Evolutionary conservation across 805 yeast genomes (phyloP).

Genomic region (Saturnispora diversa): DNA sequence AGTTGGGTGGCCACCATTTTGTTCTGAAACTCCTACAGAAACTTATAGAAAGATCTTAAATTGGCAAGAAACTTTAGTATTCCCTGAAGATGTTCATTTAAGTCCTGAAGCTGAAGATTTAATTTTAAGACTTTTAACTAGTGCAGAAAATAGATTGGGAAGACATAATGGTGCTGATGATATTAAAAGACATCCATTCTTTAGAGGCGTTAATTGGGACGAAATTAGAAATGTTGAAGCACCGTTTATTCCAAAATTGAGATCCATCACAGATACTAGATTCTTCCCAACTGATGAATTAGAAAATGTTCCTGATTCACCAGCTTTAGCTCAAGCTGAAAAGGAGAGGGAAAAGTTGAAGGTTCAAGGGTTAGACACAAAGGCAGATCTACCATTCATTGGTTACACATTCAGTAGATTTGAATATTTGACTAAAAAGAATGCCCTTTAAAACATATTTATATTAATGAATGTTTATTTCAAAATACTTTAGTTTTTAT

Average conservation of each 20-base stretch:
- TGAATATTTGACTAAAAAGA: conserved; percentile 79
- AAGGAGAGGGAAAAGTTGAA: conserved; percentile 50
- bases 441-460: conserved; percentile 32
- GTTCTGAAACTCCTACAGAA: conserved; percentile 91
- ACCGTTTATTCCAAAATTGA: conserved; percentile 86
- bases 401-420: conserved; percentile 95
- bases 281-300: conserved; percentile 97
- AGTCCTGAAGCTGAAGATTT: conserved; percentile 85
- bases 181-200: conserved; percentile 83
- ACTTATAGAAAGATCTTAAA: conserved; percentile 85
- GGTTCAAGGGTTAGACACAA: conserved; percentile 41
- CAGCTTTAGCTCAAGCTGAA: conserved; percentile 61
- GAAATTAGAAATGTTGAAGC: conserved; percentile 82
- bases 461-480: background rate
- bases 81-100: conserved; percentile 88
- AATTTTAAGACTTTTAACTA: conserved; percentile 66
- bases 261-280: conserved; percentile 90
- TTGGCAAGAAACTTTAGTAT: conserved; percentile 80
- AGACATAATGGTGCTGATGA: conserved; percentile 89
- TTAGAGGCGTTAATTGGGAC: conserved; percentile 94
- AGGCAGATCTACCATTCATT: conserved; percentile 92
- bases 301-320: conserved; percentile 89
- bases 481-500: background rate
- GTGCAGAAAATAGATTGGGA: conserved; percentile 74
- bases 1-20: conserved; percentile 96